phyloP scores from a whole-genome alignment of 1,284 basidiomycete genomes.

The Anthracocystis walkeri region DNA sequence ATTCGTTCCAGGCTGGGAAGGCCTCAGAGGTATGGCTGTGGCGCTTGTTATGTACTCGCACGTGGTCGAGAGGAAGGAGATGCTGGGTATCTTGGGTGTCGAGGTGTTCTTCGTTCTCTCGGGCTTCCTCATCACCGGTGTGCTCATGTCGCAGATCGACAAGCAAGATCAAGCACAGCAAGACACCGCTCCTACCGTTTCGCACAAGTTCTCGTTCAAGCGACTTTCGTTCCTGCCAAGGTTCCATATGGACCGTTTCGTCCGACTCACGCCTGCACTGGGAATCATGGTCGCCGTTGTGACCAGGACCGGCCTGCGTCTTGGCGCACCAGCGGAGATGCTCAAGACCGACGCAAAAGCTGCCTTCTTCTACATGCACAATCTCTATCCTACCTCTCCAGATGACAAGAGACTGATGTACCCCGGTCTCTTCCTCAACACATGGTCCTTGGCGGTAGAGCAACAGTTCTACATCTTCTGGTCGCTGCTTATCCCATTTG shows the following conservation, averaged over 20 bases:
- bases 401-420: slow-evolving; percentile 28
- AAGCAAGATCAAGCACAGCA: slow-evolving; percentile 20
- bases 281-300: slow-evolving; percentile 25
- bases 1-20: slow-evolving; percentile 44
- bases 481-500: slow-evolving; percentile 37
- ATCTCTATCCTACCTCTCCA: slow-evolving; percentile 17
- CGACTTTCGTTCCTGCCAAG: slow-evolving; percentile 32
- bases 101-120: slow-evolving; percentile 44
- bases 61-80: slow-evolving; percentile 29
- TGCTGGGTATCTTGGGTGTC: slow-evolving; percentile 38
- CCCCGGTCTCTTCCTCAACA: slow-evolving; percentile 36
- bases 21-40: slow-evolving; percentile 31
- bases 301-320: slow-evolving; percentile 4
- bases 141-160: slow-evolving; percentile 40
- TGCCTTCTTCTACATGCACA: slow-evolving; percentile 37
- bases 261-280: slow-evolving; percentile 31
- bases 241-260: slow-evolving; percentile 39
- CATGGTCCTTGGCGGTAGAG: slow-evolving; percentile 47
- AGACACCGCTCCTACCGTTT: background rate
- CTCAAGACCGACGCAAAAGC: slow-evolving; percentile 22
- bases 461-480: slow-evolving; percentile 53
- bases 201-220: slow-evolving; percentile 12
- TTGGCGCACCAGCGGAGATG: slow-evolving; percentile 1
- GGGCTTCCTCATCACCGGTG: slow-evolving; percentile 49
- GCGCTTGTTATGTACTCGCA: slow-evolving; percentile 31